Conservation (phyloP, 2,329 filamentous ascomycete species). For the Alternaria panax region DNA sequence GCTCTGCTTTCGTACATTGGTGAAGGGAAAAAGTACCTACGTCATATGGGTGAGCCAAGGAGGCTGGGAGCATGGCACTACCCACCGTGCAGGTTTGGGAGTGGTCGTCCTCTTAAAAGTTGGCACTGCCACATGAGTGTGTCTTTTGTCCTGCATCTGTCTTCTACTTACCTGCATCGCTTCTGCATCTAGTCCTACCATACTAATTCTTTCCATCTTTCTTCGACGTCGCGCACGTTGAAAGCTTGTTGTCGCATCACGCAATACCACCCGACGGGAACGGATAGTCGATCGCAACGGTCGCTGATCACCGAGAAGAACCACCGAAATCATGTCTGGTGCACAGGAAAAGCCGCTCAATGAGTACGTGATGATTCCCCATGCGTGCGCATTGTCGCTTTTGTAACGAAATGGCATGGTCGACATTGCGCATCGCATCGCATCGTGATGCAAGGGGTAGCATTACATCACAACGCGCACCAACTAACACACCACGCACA, state of each 20-base stretch:
- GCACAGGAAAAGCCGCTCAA: conserved; percentile 44
- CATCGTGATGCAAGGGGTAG: not conserved
- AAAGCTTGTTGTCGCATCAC: not conserved
- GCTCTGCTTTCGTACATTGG: not conserved
- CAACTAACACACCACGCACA: conserved; percentile 26
- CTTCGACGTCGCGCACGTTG: not conserved
- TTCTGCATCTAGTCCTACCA: not conserved
- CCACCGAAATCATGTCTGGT: conserved; percentile 30
- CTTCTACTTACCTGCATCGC: not conserved
- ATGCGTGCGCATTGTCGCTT: not conserved
- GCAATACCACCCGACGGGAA: conserved; percentile 3
- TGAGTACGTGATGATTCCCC: conserved; percentile 33
- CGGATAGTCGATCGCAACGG: conserved; percentile 11
- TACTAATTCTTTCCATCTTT: not conserved
- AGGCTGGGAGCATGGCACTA: conserved; percentile 4
- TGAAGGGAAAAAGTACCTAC: conserved; percentile 7
- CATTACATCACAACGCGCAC: not conserved
- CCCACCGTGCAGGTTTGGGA: conserved; percentile 1
- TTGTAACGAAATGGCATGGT: not conserved
- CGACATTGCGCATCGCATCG: not conserved
- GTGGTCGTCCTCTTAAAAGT: conserved; percentile 12
- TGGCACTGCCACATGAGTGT: conserved; percentile 13
- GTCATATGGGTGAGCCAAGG: conserved; percentile 12
- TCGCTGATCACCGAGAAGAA: conserved; percentile 8
- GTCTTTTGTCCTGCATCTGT: conserved; percentile 3